Conservation (phyloP, 2,329 filamentous ascomycete species). For the Orbilia quercus region DNA sequence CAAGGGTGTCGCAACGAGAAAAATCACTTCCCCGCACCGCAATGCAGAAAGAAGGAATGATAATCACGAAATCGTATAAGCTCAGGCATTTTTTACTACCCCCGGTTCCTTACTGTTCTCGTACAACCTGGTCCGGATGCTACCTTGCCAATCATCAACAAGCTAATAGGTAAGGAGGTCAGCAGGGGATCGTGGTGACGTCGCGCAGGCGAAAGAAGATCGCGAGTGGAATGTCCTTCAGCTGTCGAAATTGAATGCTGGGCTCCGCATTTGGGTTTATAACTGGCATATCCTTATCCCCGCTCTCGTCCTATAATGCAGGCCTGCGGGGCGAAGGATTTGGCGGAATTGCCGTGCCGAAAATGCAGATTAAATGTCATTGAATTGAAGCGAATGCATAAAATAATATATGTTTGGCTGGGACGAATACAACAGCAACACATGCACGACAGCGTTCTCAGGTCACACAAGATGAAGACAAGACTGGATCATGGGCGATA, state of each 20-base stretch:
- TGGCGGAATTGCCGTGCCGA: constrained; percentile 28
- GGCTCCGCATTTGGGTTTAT: not conserved
- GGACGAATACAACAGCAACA: not conserved
- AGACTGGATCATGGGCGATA: too few species aligned
- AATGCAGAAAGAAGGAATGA: constrained; percentile 1
- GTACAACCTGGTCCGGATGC: constrained; percentile 38
- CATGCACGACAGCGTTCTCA: too few species aligned
- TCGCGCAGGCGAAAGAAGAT: constrained; percentile 14
- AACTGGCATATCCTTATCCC: not conserved
- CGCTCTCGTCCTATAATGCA: not conserved
- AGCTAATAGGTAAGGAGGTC: not conserved
- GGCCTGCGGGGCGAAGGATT: not conserved
- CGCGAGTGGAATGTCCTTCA: constrained; percentile 22
- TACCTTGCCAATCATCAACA: constrained; percentile 40
- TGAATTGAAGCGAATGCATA: too few species aligned
- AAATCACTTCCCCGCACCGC: constrained; percentile 11
- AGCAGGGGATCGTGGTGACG: constrained; percentile 33
- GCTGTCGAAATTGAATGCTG: not conserved
- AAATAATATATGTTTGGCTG: constrained; percentile 26
- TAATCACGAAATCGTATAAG: constrained; percentile 1
- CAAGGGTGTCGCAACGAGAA: constrained; percentile 1
- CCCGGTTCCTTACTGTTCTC: constrained; percentile 3
- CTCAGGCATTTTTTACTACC: not conserved
- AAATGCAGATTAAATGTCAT: constrained; percentile 24
- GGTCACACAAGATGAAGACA: too few species aligned